Evolutionary conservation across 169 alveolate genomes (phyloP), one percentile per base, ranked within the genome.

Genomic region (Plasmodium cynomolgi): DNA sequence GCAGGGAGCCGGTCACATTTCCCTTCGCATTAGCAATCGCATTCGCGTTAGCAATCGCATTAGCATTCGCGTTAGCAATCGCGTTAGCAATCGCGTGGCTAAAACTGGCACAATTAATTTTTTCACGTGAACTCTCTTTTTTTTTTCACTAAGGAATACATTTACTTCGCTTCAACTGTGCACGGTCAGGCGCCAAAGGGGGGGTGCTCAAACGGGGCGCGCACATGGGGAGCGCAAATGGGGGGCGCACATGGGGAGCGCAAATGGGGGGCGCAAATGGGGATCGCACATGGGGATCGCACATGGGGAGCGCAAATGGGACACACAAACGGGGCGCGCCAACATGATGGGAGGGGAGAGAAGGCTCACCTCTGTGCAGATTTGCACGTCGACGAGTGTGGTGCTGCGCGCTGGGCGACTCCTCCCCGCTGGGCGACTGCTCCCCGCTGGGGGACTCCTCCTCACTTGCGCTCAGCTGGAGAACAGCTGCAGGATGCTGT

Each of bases 401-500:
- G 8, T 7, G 44, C 44, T 37, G 6, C 23, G 72, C 3, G 26
- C 29, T 7, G 58, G 44, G 33, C 56, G 29, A 34, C 4, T 2
- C 68, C 9, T 34, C 56, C n/a, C 7, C n/a, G n/a, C n/a, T 11
- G 34, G 71, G 44, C 15, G 44, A 29, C 6, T 3, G 44, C 33
- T 9, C 11, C 20, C 26, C 29, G 26, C 20, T 26, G 3, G 9
- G 13, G 20, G 82, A 50, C 33, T 73, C 26, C 9, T 9, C 11
- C 20, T 29, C 29, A 6, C 26, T n/a, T 13, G 33, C 13, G n/a
- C 11, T 77, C 29, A 86, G 50, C 23, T 88, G 44, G 31, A 79
- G 29, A 88, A 79, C 26, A 88, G 62, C 29, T 88, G 94, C 8
- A 88, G 62, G 26, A 88, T 79, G 44, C 74, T 88, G 26, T 39